Evolutionary conservation across 1,139 yeast genomes (phyloP).

Genomic region (Debaryomyces fabryi): DNA sequence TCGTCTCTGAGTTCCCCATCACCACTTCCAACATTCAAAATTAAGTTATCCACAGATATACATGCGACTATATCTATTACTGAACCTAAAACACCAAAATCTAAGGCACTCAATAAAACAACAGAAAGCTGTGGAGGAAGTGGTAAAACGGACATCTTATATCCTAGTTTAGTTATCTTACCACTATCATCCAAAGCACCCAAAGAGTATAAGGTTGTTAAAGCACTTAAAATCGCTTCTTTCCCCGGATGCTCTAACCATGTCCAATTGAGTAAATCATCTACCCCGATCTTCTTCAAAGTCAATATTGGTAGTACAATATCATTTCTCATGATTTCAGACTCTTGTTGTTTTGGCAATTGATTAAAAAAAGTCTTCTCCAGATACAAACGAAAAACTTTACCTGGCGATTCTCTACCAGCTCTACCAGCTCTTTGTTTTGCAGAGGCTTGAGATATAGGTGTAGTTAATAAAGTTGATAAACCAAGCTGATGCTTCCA

Average conservation of each 20-base stretch:
- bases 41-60: slow-evolving; percentile 85
- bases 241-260: slow-evolving; percentile 93
- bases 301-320: slow-evolving; percentile 82
- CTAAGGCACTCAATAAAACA: slow-evolving; percentile 72
- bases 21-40: slow-evolving; percentile 63
- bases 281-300: slow-evolving; percentile 79
- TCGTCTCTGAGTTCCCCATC: slow-evolving; percentile 82
- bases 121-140: slow-evolving; percentile 91
- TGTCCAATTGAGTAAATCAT: slow-evolving; percentile 81
- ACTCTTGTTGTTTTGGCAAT: slow-evolving; percentile 80
- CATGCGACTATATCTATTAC: slow-evolving; percentile 92
- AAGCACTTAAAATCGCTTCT: slow-evolving; percentile 73
- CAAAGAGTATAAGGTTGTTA: slow-evolving; percentile 74
- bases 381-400: slow-evolving; percentile 81
- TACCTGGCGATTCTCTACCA: slow-evolving; percentile 92
- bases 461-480: slow-evolving; percentile 86
- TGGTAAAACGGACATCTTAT: slow-evolving; percentile 85
- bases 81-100: slow-evolving; percentile 56
- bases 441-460: slow-evolving; percentile 94
- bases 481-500: slow-evolving; percentile 93
- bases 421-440: slow-evolving; percentile 98
- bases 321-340: slow-evolving; percentile 88
- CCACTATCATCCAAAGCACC: slow-evolving; percentile 82
- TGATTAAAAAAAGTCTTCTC: slow-evolving; percentile 61
- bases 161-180: slow-evolving; percentile 72